Base-by-base conservation (phyloP, 1,139 yeast genomes). In the Blastobotrys arbuscula region DNA sequence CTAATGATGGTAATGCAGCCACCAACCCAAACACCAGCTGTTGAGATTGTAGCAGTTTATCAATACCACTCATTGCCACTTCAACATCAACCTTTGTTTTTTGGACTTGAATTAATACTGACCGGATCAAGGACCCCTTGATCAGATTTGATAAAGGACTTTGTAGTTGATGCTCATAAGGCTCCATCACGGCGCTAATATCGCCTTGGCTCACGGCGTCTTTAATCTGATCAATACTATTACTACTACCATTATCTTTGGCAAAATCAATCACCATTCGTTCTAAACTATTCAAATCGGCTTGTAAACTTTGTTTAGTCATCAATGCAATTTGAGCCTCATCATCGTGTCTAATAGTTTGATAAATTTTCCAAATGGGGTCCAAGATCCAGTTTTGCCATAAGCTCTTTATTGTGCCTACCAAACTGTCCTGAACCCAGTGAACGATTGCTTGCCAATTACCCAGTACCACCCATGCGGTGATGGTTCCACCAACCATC, bases 1-100 rank as follows among this genome's bases (percentile, higher is more conserved):
- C 59, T 19, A 68, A 44, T 4, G 69, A 62, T 0, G 98, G 98
- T 41, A 92, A 78, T 5, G 94, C 82, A 1, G 97, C 95, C 21
- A 92, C 86, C 36, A 87, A 72, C 1, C 96, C 97, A 69, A 92
- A 88, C 21, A 92, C 94, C 47, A 92, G 76, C 64, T 92, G 96
- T 68, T 92, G 98, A 41, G 94, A 84, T 65, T 88, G 84, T 48
- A 92, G 74, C 56, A 92, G 71, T 64, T 86, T 84, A 67, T 92
- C 97, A 54, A 92, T 90, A 8, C 97, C 97, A 58, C 77, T 81
- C 53, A 92, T 78, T 0, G 96, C 97, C 8, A 89, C 73, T 31
- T 87, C 92, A 2, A 96, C 96, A 64, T 92, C 98, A 13, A 92
- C 97, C 68, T 92, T 92, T 13, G 96, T 84, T 67, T 92, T 92